Evolutionary conservation across 805 yeast genomes (phyloP).

Genomic region (Hermanozyma aechmeae): DNA sequence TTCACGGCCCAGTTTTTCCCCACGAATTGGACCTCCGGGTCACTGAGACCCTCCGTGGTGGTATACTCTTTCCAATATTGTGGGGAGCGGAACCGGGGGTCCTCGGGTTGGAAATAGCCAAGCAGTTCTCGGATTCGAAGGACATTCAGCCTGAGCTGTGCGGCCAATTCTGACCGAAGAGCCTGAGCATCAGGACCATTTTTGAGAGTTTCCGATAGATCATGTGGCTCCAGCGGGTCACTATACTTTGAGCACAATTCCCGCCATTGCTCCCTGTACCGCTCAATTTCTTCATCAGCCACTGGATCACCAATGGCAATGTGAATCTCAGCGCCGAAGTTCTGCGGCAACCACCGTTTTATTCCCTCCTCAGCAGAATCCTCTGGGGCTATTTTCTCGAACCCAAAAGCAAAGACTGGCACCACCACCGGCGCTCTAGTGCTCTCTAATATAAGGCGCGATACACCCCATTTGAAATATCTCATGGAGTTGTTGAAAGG

Average conservation of each 20-base stretch:
- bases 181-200: conserved; percentile 54
- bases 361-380: conserved; percentile 45
- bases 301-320: conserved; percentile 68
- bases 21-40: conserved; percentile 59
- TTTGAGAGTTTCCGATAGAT: conserved; percentile 52
- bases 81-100: conserved; percentile 57
- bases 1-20: conserved; percentile 81
- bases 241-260: conserved; percentile 44
- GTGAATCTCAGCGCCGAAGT: conserved; percentile 56
- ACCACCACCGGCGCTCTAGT: conserved; percentile 77
- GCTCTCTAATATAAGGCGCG: conserved; percentile 75
- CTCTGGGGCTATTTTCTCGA: conserved; percentile 83
- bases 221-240: conserved; percentile 43
- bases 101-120: conserved; percentile 50
- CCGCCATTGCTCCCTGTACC: conserved; percentile 65
- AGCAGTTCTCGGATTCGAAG: conserved; percentile 31
- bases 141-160: conserved; percentile 56
- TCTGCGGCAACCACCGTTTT: conserved; percentile 51
- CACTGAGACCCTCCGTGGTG: conserved; percentile 52
- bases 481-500: conserved; percentile 85
- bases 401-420: conserved; percentile 80
- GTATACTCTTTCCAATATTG: conserved; percentile 71
- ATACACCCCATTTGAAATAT: conserved; percentile 92
- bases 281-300: conserved; percentile 47
- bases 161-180: conserved; percentile 66